Evolutionary conservation across 1,139 yeast genomes (phyloP).

Genomic region (Nakaseomyces glabratus): DNA sequence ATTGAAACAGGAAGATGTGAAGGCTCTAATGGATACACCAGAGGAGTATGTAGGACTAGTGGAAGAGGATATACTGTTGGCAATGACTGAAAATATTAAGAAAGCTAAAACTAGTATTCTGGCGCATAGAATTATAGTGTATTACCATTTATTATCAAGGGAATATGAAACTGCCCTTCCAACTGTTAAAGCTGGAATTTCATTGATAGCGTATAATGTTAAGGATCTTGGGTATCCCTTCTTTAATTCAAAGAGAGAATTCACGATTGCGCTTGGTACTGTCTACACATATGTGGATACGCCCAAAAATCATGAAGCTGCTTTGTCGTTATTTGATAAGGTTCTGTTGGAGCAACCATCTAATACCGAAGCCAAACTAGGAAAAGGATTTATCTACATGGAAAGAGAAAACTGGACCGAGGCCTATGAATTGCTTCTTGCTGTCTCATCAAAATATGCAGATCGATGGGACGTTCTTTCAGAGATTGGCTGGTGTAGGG

Average conservation of each 20-base stretch:
- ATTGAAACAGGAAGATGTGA: slow-evolving; percentile 21
- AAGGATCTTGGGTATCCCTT: slow-evolving; percentile 42
- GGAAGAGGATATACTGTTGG: slow-evolving; percentile 46
- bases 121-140: slow-evolving; percentile 56
- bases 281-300: slow-evolving; percentile 80
- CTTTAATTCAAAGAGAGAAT: slow-evolving; percentile 46
- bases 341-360: slow-evolving; percentile 45
- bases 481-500: slow-evolving; percentile 75
- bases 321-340: slow-evolving; percentile 59
- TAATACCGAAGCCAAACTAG: slow-evolving; percentile 59
- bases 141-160: slow-evolving; percentile 49
- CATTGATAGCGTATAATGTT: slow-evolving; percentile 42
- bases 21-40: slow-evolving; percentile 17
- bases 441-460: slow-evolving; percentile 45
- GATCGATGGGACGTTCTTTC: slow-evolving; percentile 51
- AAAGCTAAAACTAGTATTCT: slow-evolving; percentile 44
- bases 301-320: slow-evolving; percentile 75
- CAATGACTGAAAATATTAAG: slow-evolving; percentile 47
- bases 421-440: slow-evolving; percentile 46
- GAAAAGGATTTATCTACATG: slow-evolving; percentile 69
- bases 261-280: slow-evolving; percentile 61
- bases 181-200: slow-evolving; percentile 53
- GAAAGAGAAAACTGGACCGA: slow-evolving; percentile 50
- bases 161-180: slow-evolving; percentile 60
- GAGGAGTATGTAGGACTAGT: slow-evolving; percentile 25